These are phyloP conservation scores for Rhodotorula sphaerocarpa DNA, from an alignment of 768 basidiomycete genomes.

Conservation along the genomic window DNA sequence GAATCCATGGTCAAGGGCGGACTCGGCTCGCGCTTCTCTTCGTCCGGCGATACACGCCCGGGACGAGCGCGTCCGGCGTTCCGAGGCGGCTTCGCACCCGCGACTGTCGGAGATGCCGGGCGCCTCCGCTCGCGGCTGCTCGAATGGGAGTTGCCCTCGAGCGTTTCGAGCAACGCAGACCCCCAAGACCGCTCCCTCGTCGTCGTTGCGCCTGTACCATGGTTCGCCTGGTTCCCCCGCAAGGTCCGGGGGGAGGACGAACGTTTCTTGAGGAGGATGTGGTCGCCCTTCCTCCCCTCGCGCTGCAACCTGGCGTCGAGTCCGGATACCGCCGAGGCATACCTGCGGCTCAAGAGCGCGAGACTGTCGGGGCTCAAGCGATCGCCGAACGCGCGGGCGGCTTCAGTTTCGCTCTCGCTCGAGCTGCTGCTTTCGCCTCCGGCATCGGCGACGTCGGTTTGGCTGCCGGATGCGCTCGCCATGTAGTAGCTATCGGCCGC, in stretches of 20 bases:
- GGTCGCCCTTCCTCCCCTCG: constrained; percentile 22
- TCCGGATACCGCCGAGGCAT: background rate
- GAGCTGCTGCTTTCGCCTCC: constrained; percentile 1
- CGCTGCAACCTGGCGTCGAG: background rate
- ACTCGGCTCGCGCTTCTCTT: background rate
- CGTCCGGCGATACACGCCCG: background rate
- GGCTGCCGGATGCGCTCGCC: constrained; percentile 16
- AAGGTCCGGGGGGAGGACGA: background rate
- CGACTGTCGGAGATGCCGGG: constrained; percentile 8
- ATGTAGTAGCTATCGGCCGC: constrained; percentile 25
- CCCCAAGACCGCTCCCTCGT: constrained; percentile 20
- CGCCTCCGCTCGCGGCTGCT: background rate
- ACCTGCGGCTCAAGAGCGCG: too few species aligned
- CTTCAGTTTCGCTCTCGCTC: constrained; percentile 3
- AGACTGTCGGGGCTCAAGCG: background rate
- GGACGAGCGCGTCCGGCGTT: background rate
- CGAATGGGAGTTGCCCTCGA: constrained; percentile 9
- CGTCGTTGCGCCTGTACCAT: too few species aligned
- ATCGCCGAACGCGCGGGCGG: background rate
- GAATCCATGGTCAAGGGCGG: constrained; percentile 32
- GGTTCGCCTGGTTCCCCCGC: too few species aligned
- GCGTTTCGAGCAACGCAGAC: constrained; percentile 20
- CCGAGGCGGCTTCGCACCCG: background rate
- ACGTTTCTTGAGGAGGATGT: constrained; percentile 28
- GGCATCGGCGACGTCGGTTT: constrained; percentile 15